Conservation (phyloP, 2,329 filamentous ascomycete genomes). For the Tolypocladium endophyticum region DNA sequence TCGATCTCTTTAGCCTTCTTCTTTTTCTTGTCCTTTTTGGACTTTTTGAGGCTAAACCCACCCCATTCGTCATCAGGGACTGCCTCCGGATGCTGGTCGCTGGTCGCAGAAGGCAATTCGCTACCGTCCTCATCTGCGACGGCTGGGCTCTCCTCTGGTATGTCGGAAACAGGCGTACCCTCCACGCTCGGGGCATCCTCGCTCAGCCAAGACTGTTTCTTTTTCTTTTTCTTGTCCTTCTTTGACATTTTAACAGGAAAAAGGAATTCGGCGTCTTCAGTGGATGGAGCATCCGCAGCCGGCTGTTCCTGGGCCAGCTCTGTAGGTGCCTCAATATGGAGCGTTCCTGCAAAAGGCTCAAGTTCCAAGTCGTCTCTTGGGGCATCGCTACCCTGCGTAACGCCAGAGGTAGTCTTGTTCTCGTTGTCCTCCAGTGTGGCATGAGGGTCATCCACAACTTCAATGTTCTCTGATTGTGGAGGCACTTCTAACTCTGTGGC, state of each 20-base stretch:
- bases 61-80: constrained; percentile 18
- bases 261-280: constrained; percentile 3
- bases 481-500: background rate
- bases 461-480: background rate
- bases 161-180: background rate
- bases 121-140: constrained; percentile 8
- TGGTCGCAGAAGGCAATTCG: constrained; percentile 10
- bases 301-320: background rate
- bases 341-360: background rate
- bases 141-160: constrained; percentile 8
- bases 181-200: background rate
- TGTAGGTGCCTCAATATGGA: background rate
- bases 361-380: background rate
- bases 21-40: constrained; percentile 22
- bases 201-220: constrained; percentile 12
- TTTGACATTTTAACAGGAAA: constrained; percentile 18
- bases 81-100: constrained; percentile 11
- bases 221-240: constrained; percentile 24
- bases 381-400: background rate
- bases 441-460: background rate
- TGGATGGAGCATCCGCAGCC: background rate
- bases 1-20: constrained; percentile 21
- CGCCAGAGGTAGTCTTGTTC: background rate
- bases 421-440: background rate
- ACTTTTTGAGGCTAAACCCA: constrained; percentile 16